Evolutionary conservation across 805 yeast genomes (phyloP).

Genomic region (Hanseniaspora pseudoguilliermondii): DNA sequence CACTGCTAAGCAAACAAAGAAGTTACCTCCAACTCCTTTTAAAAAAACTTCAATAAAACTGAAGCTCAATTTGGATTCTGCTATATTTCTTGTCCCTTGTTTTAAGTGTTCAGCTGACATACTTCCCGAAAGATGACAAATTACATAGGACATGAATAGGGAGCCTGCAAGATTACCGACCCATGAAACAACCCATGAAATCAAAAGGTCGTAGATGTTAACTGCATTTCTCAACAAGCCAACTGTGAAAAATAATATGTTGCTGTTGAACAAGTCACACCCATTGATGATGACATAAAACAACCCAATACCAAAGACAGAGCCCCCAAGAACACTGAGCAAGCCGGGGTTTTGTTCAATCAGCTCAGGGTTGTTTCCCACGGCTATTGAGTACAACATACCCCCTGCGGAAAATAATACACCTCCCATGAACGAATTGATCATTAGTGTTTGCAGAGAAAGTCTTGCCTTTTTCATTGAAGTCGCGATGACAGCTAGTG

Average conservation of each 20-base stretch:
- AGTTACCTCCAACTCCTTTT: conserved; percentile 67
- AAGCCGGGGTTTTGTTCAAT: conserved; percentile 38
- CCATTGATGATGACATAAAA: conserved; percentile 67
- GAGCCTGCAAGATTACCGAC: conserved; percentile 52
- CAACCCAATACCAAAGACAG: conserved; percentile 55
- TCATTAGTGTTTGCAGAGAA: conserved; percentile 41
- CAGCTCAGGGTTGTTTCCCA: conserved; percentile 38
- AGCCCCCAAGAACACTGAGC: conserved; percentile 44
- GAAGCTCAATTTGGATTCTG: conserved; percentile 32
- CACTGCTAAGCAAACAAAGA: conserved; percentile 61
- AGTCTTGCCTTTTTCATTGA: conserved; percentile 72
- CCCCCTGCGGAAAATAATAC: conserved; percentile 59
- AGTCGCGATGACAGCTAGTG: conserved; percentile 73
- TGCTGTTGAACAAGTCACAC: conserved; percentile 63
- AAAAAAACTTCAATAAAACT: conserved; percentile 52
- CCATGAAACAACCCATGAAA: conserved; percentile 59
- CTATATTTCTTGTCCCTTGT: conserved; percentile 37
- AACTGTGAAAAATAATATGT: conserved; percentile 56
- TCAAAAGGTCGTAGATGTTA: conserved; percentile 44
- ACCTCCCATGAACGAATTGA: conserved; percentile 62
- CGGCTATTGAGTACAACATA: conserved; percentile 48
- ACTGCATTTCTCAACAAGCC: conserved; percentile 62
- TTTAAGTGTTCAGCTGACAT: conserved; percentile 32
- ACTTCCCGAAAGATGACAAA: conserved; percentile 45
- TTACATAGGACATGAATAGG: conserved; percentile 52